These are phyloP conservation scores for Vitis vinifera DNA, from an alignment of 164 flowering plant genomes.

Conservation along the genomic window DNA sequence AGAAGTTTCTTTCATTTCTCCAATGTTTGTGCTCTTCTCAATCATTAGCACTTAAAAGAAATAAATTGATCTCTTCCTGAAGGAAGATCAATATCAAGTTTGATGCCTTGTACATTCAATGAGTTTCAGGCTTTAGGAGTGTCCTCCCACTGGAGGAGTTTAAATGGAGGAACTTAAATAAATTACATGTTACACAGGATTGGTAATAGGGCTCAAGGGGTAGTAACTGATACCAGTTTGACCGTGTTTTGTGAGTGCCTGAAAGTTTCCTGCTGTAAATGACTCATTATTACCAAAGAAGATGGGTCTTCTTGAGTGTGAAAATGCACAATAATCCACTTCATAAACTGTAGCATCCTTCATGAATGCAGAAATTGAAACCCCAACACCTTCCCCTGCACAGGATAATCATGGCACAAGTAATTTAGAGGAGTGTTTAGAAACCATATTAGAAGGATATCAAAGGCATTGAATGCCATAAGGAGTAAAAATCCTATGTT, in stretches of 20 bases:
- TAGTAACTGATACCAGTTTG: constrained; percentile 35
- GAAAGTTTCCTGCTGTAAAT: constrained; percentile 45
- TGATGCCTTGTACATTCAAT: too few relatives aligned
- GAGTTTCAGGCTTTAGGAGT: too few relatives aligned
- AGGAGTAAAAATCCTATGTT: not conserved
- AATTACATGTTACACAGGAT: not conserved
- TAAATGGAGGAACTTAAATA: too few relatives aligned
- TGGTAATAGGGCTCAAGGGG: not conserved
- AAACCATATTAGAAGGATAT: not conserved
- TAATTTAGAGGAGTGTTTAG: not conserved
- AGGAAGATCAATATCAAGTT: too few relatives aligned
- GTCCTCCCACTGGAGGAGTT: too few relatives aligned
- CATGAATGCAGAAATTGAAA: constrained; percentile 45
- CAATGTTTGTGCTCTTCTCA: too few relatives aligned
- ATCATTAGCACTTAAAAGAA: too few relatives aligned
- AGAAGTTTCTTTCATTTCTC: too few relatives aligned
- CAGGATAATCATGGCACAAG: not conserved
- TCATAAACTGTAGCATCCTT: constrained; percentile 41
- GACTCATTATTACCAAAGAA: constrained; percentile 21
- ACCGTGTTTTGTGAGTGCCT: constrained; percentile 25
- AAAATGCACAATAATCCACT: constrained; percentile 71
- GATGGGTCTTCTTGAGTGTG: constrained; percentile 42
- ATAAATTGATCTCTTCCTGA: too few relatives aligned
- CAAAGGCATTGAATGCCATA: not conserved
- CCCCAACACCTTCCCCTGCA: constrained; percentile 84